Evolutionary conservation across 2,329 filamentous ascomycete species (phyloP).

Genomic region (Microsporum ferrugineum): DNA sequence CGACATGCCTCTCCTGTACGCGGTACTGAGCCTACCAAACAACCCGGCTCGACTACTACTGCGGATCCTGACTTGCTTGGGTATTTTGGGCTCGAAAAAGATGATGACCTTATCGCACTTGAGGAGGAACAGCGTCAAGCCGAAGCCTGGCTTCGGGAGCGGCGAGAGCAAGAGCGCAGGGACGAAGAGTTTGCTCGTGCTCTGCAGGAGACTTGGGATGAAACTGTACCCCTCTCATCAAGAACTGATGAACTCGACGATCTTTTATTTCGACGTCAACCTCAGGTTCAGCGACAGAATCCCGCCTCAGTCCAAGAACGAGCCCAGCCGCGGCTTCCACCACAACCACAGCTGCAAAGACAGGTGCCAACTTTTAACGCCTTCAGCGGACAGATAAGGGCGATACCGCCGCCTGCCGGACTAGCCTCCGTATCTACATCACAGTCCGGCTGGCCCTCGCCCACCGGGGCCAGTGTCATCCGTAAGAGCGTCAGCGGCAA

Average conservation of each 20-base stretch:
- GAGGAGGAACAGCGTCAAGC: constrained; percentile 23
- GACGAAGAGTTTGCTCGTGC: constrained; percentile 31
- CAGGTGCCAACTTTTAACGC: background rate
- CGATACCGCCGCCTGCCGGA: background rate
- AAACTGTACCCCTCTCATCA: constrained; percentile 9
- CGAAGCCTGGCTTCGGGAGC: constrained; percentile 23
- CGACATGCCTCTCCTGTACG: background rate
- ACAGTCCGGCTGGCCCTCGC: background rate
- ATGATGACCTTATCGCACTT: constrained; percentile 20
- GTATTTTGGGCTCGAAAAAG: constrained; percentile 19
- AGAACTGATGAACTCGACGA: background rate
- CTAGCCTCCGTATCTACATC: background rate
- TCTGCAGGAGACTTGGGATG: constrained; percentile 24
- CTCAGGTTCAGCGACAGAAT: background rate
- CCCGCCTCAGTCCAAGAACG: background rate
- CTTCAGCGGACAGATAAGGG: background rate
- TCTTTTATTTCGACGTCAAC: background rate
- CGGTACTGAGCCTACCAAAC: background rate
- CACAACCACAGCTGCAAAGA: background rate
- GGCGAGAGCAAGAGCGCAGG: constrained; percentile 25
- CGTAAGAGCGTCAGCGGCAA: background rate
- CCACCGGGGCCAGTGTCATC: background rate
- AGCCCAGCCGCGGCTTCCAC: background rate
- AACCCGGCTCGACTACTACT: background rate
- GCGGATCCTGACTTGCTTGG: constrained; percentile 13